Evolutionary conservation across 441 rosid genomes (phyloP), one percentile per base, ranked within the genome.

Genomic region (Adansonia rubrostipa): DNA sequence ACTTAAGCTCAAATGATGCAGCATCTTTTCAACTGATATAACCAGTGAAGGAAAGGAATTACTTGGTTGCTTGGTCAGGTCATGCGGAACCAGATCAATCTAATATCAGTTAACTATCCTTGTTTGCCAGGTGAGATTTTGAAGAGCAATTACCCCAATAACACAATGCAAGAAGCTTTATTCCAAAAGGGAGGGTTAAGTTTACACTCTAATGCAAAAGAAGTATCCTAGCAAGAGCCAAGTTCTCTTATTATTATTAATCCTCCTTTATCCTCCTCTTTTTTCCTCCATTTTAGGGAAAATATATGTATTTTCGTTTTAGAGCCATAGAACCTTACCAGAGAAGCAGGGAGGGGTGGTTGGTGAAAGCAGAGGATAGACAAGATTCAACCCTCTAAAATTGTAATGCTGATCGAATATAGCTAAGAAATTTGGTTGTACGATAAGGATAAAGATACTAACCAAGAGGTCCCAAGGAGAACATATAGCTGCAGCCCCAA

Each of bases 391-490:
- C 48, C 24, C 62, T 33, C 33, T 17, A 36, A 51, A 50, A 63
- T 42, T 68, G 62, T 51, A 64, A 65, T 76, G 10, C 62, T 14
- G 60, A 64, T 75, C 11, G 33, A n/a, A 60, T 20, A 74, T 13
- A 42, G 47, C 22, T 36, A 60, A 42, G 36, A 63, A 75, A 75
- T 6, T 17, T 47, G 14, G 45, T 75, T 64, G 54, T n/a, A 15
- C 24, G 44, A 8, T 7, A 17, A 22, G 11, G 72, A 76, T 1
- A 58, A 13, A 45, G 66, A 45, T 33, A 79, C 92, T 82, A 81
- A 95, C 98, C 97, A 93, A 83, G 70, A 92, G 94, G 87, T 93
- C 98, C 97, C 97, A 93, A 17, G 98, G 97, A 83, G 86, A 89
- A 87, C 97, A 91, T 72, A 95, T 78, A 81, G 98, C 94, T 15